Conservation (phyloP, 208 protist species). For the Balamuthia mandrillaris region DNA sequence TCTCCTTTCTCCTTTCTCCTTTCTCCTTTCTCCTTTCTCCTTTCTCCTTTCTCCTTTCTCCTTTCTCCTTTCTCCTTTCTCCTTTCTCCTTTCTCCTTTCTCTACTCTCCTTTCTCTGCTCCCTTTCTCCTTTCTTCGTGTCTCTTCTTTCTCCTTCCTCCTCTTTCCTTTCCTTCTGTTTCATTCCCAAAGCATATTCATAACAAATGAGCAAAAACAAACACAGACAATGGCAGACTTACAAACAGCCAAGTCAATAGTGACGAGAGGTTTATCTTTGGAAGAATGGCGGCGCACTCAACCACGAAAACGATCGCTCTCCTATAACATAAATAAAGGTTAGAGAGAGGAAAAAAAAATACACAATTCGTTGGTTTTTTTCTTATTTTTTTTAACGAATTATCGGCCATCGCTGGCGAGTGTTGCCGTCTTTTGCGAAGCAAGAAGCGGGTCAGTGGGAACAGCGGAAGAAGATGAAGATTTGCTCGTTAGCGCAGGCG, state of each 20-base stretch:
- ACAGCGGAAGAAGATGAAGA: too few species aligned
- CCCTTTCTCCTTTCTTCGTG: too few species aligned
- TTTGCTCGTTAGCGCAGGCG: too few species aligned
- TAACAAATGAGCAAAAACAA: too few species aligned
- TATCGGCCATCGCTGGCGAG: background rate
- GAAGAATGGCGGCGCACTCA: background rate
- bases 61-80: background rate
- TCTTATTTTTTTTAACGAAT: background rate
- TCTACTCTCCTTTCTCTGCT: too few species aligned
- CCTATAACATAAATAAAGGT: background rate
- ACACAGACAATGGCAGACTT: conserved; percentile 7
- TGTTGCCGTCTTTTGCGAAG: background rate
- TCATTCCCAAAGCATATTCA: too few species aligned
- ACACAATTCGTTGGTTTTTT: background rate
- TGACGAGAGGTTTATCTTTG: background rate
- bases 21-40: background rate
- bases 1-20: background rate
- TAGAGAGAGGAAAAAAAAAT: background rate
- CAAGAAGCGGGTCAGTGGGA: too few species aligned
- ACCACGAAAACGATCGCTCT: background rate
- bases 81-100: background rate
- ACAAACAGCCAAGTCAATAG: background rate
- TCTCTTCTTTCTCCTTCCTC: too few species aligned
- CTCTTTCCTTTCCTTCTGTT: too few species aligned
- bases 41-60: background rate